phyloP scores from a whole-genome alignment of 1,284 basidiomycete species.

The Termitomyces sp. region DNA sequence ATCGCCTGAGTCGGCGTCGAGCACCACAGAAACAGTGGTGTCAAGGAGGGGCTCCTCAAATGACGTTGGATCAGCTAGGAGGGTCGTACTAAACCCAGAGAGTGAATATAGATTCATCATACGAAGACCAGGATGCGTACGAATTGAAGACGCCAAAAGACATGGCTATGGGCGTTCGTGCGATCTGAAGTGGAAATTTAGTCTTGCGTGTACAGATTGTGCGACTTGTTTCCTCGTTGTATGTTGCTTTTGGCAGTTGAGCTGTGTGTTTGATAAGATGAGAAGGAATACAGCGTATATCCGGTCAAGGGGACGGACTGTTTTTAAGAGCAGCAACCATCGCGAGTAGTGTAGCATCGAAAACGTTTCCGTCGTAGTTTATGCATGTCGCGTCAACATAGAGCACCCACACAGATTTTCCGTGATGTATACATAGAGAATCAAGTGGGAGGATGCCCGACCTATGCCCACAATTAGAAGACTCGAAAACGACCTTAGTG shows the following conservation, averaged over 20 bases:
- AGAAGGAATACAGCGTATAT: neutral
- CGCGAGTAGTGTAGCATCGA: constrained; percentile 86
- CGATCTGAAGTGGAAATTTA: constrained; percentile 42
- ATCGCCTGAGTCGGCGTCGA: constrained; percentile 46
- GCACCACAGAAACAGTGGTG: constrained; percentile 60
- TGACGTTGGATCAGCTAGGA: constrained; percentile 81
- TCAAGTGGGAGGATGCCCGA: constrained; percentile 62
- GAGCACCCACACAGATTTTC: constrained; percentile 84
- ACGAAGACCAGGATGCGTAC: constrained; percentile 34
- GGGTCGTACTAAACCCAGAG: constrained; percentile 41
- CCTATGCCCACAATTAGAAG: constrained; percentile 31
- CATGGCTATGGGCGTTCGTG: constrained; percentile 51
- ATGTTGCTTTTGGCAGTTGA: constrained; percentile 69
- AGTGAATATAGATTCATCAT: neutral
- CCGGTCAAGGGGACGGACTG: constrained; percentile 45
- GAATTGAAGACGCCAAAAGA: constrained; percentile 83
- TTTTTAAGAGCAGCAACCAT: constrained; percentile 84
- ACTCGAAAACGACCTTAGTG: neutral
- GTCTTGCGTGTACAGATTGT: constrained; percentile 63
- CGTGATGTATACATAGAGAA: constrained; percentile 75
- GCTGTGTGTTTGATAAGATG: constrained; percentile 39
- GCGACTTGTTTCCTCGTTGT: constrained; percentile 60
- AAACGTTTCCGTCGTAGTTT: constrained; percentile 94
- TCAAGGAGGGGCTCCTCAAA: constrained; percentile 88
- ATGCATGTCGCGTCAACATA: constrained; percentile 94